Conservation (phyloP, 1,284 basidiomycete species). For the Pseudozyma hubeiensis region DNA sequence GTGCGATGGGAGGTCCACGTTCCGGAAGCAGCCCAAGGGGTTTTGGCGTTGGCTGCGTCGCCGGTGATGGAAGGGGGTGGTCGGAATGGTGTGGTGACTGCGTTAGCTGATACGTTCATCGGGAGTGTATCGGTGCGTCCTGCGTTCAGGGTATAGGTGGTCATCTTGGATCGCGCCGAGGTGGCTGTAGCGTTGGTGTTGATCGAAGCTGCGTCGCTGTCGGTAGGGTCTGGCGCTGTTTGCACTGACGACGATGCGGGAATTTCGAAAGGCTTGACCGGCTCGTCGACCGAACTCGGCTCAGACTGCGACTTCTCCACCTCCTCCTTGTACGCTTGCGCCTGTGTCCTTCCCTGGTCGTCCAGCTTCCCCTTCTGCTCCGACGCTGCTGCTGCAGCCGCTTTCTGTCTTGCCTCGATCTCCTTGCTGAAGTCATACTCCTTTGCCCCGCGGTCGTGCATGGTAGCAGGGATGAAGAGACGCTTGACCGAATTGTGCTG, state of each 20-base stretch:
- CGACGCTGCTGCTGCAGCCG: background rate
- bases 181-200: slow-evolving; percentile 24
- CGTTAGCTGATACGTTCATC: slow-evolving; percentile 32
- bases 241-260: background rate
- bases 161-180: slow-evolving; percentile 45
- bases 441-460: slow-evolving; percentile 26
- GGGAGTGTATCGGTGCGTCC: slow-evolving; percentile 32
- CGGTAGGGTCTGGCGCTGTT: background rate
- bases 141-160: slow-evolving; percentile 23
- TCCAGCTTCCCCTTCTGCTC: slow-evolving; percentile 16
- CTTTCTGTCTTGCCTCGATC: slow-evolving; percentile 28
- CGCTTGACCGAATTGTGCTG: slow-evolving; percentile 62
- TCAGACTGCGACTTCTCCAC: slow-evolving; percentile 12
- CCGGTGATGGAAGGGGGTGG: slow-evolving; percentile 40
- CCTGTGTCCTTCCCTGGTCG: slow-evolving; percentile 27
- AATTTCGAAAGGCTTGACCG: slow-evolving; percentile 20
- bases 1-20: slow-evolving; percentile 39
- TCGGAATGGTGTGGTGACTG: slow-evolving; percentile 25
- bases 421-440: slow-evolving; percentile 53
- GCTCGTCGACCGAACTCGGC: background rate
- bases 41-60: slow-evolving; percentile 19
- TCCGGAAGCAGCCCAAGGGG: slow-evolving; percentile 35
- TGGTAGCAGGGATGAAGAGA: slow-evolving; percentile 53
- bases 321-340: slow-evolving; percentile 43
- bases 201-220: slow-evolving; percentile 32